Base-by-base conservation (phyloP, 1,139 yeast species). In the Williopsis jadinii region DNA sequence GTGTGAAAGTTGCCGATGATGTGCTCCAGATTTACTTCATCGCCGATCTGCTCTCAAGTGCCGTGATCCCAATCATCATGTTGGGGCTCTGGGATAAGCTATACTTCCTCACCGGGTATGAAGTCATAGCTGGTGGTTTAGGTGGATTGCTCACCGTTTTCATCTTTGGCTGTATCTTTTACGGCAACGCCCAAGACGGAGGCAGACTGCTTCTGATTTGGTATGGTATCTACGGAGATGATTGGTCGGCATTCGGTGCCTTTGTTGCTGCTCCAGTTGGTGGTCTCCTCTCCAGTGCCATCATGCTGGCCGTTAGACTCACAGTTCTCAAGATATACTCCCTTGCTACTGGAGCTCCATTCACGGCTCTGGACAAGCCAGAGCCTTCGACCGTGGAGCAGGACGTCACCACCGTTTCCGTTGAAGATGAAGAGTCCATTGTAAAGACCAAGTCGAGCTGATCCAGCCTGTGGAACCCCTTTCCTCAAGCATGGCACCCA, bases 181-280 rank as follows among this genome's bases (percentile, higher is more conserved):
- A 81, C 57, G 73, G 68, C 34, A 64, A 67, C 55, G 92, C 95
- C 8, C 61, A 65, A 44, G 83, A 80, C 46, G 97, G 97, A 51
- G 96, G 84, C n/a, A 72, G 73, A 48, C 69, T 88, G 38, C 55
- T 74, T 34, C 60, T 84, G 44, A 70, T 88, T 45, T 77, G 84
- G 76, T 77, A 86, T 50, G 97, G 97, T 40, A 66, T 90, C 33
- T 90, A 90, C 46, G 64, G 74, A 11, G 76, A 73, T 42, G 97
- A 90, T 60, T 90, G 97, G 97, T 86, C 95, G 55, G 80, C 95
- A 0, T 90, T 88, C 64, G 97, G 95, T 28, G 96, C 97, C 1
- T 88, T 88, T 63, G 94, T 85, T 8, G 84, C 81, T 50, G 95
- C 97, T 2, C 96, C 97, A 5, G 71, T 81, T 38, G 95, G 94